phyloP scores from a whole-genome alignment of 768 basidiomycete genomes.

The Rhodosporidiobolus odoratus region DNA sequence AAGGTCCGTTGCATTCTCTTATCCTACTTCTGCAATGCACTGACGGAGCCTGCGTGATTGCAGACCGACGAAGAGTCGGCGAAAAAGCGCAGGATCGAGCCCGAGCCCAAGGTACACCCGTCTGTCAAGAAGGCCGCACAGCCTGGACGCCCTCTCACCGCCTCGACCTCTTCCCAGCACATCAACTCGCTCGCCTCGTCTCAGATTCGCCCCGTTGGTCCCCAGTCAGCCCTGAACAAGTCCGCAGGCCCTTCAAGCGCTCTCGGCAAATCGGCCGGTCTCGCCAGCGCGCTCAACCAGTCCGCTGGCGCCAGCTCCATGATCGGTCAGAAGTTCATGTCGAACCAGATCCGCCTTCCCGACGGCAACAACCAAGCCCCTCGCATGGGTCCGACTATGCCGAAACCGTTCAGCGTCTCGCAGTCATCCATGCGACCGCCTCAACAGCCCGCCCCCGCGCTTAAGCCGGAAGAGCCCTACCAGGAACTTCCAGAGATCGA shows the following conservation, averaged over 20 bases:
- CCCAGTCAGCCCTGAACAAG: constrained; percentile 54
- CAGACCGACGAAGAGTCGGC: constrained; percentile 59
- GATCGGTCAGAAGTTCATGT: constrained; percentile 45
- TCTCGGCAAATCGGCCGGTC: constrained; percentile 20
- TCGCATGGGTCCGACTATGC: constrained; percentile 60
- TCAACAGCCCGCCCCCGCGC: not conserved
- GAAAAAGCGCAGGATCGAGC: constrained; percentile 64
- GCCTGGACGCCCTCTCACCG: constrained; percentile 40
- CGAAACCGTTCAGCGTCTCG: constrained; percentile 19
- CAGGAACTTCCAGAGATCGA: constrained; percentile 90
- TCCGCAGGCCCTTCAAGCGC: constrained; percentile 5
- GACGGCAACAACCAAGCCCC: constrained; percentile 9
- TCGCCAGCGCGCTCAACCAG: constrained; percentile 11
- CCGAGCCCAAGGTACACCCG: constrained; percentile 57
- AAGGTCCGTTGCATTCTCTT: constrained; percentile 3
- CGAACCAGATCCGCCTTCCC: constrained; percentile 20
- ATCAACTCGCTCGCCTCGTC: constrained; percentile 23
- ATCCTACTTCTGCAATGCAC: not conserved
- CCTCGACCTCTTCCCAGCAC: constrained; percentile 13
- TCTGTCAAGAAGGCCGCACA: constrained; percentile 58
- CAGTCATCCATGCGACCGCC: not conserved
- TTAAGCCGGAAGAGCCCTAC: constrained; percentile 23
- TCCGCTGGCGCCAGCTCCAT: constrained; percentile 62
- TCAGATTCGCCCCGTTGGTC: constrained; percentile 46
- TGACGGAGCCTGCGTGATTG: not conserved